phyloP scores from a whole-genome alignment of 768 basidiomycete genomes.

The Naganishia kalamii region DNA sequence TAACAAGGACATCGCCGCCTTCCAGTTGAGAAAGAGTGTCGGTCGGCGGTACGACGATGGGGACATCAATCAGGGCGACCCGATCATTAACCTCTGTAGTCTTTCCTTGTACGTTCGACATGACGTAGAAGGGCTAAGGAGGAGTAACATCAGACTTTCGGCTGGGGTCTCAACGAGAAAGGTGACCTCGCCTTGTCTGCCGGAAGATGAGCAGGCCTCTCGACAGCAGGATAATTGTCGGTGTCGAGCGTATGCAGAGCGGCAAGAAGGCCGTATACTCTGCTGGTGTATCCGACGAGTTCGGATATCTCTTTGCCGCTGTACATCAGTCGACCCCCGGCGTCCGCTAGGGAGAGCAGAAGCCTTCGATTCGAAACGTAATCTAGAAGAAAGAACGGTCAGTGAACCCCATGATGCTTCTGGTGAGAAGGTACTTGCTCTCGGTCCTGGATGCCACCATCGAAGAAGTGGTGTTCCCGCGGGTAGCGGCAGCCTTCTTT shows the following conservation, averaged over 20 bases:
- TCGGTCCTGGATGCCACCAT: constrained; percentile 41
- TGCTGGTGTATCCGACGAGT: constrained; percentile 85
- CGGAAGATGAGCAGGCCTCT: constrained; percentile 48
- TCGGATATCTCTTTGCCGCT: constrained; percentile 92
- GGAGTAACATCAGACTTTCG: not conserved
- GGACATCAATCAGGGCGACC: constrained; percentile 46
- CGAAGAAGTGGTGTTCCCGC: constrained; percentile 11
- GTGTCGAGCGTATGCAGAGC: constrained; percentile 67
- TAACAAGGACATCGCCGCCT: constrained; percentile 58
- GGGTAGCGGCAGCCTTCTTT: not conserved
- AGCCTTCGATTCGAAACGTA: constrained; percentile 91
- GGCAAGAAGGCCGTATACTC: constrained; percentile 80
- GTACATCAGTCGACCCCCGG: constrained; percentile 91
- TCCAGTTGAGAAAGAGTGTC: constrained; percentile 45
- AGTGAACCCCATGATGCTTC: not conserved
- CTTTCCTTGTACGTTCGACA: constrained; percentile 59
- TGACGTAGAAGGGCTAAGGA: constrained; percentile 53
- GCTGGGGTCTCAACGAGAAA: not conserved
- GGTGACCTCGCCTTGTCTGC: constrained; percentile 36
- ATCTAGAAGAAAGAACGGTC: constrained; percentile 49
- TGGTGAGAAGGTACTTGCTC: constrained; percentile 25
- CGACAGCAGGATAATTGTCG: constrained; percentile 49
- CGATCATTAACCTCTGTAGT: constrained; percentile 56
- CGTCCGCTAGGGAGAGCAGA: constrained; percentile 88
- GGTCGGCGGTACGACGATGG: constrained; percentile 49